Base-by-base conservation (phyloP, 2,329 filamentous ascomycete species). In the Aspergillus alliaceus region DNA sequence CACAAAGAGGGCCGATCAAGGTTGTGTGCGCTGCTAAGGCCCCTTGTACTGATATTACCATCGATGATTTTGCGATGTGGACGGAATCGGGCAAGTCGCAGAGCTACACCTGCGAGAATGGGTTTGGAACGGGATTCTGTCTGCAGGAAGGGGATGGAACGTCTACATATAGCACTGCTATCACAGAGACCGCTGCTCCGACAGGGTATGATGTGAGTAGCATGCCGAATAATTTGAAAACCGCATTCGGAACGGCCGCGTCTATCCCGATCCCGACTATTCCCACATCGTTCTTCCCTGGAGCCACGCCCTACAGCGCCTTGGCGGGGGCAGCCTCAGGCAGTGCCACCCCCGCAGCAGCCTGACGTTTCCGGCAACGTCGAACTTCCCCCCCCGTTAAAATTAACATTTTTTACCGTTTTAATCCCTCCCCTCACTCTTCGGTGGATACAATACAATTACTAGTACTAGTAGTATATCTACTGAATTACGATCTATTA, bases 41-140 rank as follows among this genome's bases (percentile, higher is more conserved):
- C 1, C 84, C 84, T 12, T 86, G 84, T 72, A 80, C 76, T 2
- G 78, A 79, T 54, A 76, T 85, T 59, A 76, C 70, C 15, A 77
- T 85, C 57, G 69, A 70, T 2, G 77, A 84, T 64, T 79, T 85
- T 59, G 70, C 75, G 29, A 82, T 86, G 78, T 72, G 69, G 70
- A 72, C 69, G 25, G 69, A 72, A 39, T 58, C 58, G 14, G 70
- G 69, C 2, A 52, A 61, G 40, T 46, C 61, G 39, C 59, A 71
- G 52, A 55, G 49, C 18, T 79, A 83, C 63, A 65, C 67, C 24
- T 85, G 83, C 68, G 68, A 74, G 40, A 82, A 75, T 58, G 82
- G 78, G 1, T 84, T 80, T 59, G 79, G 80, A 6, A 64, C 64
- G 2, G 79, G 81, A 3, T 76, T 71, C 15, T 84, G 82, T 62